Conservation (phyloP, 306 rosid genomes). For the Begonia peltatifolia region DNA sequence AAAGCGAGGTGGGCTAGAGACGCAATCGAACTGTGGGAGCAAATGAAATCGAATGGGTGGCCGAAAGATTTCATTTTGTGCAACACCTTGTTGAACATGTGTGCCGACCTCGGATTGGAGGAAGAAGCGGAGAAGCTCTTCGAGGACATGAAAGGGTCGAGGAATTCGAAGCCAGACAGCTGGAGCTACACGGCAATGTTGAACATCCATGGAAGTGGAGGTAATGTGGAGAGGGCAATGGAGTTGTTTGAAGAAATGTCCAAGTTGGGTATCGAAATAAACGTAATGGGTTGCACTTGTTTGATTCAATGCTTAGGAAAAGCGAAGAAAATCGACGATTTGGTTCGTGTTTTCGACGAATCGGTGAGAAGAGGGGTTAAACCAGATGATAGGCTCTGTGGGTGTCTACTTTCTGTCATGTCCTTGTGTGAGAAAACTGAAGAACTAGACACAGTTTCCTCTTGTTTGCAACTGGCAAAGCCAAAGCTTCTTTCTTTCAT, state of each 20-base stretch:
- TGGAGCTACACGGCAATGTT: constrained; percentile 97
- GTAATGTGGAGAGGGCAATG: constrained; percentile 59
- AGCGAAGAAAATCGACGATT: constrained; percentile 44
- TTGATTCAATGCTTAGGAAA: constrained; percentile 91
- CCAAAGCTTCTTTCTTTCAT: constrained; percentile 52
- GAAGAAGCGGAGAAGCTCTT: constrained; percentile 79
- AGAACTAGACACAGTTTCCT: constrained; percentile 48
- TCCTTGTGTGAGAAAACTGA: constrained; percentile 35
- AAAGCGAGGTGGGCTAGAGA: constrained; percentile 88
- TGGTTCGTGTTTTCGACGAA: constrained; percentile 44
- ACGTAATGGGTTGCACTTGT: constrained; percentile 88
- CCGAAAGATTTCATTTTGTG: constrained; percentile 82
- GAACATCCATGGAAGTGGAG: constrained; percentile 70
- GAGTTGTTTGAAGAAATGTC: constrained; percentile 68
- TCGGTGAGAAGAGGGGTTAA: constrained; percentile 47
- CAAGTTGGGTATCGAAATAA: constrained; percentile 43
- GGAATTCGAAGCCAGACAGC: constrained; percentile 49
- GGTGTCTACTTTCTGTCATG: constrained; percentile 67
- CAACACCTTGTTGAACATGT: constrained; percentile 87
- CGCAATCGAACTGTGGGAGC: constrained; percentile 70
- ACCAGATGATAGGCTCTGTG: constrained; percentile 73
- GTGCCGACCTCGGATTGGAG: constrained; percentile 82
- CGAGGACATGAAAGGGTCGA: constrained; percentile 56
- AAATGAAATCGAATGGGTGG: constrained; percentile 57
- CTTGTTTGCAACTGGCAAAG: constrained; percentile 60